Conservation (phyloP, 768 basidiomycete species). For the Lentinula detonsa region DNA sequence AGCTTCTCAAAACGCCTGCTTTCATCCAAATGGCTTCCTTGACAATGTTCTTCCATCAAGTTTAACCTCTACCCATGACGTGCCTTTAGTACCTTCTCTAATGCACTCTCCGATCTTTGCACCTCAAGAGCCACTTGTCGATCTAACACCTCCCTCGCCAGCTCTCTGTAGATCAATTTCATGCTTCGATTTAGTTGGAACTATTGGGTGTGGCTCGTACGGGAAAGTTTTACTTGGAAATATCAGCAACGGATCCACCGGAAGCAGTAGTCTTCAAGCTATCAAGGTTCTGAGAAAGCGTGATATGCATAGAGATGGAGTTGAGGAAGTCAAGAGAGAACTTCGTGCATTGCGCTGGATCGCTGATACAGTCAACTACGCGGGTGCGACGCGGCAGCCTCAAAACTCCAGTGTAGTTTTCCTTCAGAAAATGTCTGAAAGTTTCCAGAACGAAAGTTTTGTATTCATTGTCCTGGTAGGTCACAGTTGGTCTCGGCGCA, state of each 20-base stretch:
- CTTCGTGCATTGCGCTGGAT: slow-evolving; percentile 16
- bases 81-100: not conserved
- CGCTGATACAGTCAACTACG: slow-evolving; percentile 5
- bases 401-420: slow-evolving; percentile 12
- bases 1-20: not conserved
- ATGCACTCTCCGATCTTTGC: not conserved
- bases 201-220: slow-evolving; percentile 18
- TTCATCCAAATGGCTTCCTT: not conserved
- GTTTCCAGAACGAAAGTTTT: slow-evolving; percentile 16
- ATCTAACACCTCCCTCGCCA: not conserved
- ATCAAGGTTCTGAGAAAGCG: slow-evolving; percentile 17
- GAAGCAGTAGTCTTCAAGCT: slow-evolving; percentile 11
- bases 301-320: slow-evolving; percentile 4
- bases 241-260: slow-evolving; percentile 4
- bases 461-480: slow-evolving; percentile 21
- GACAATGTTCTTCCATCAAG: not conserved
- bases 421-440: slow-evolving; percentile 16
- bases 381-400: not conserved
- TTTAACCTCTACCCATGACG: not conserved
- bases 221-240: slow-evolving; percentile 19
- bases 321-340: slow-evolving; percentile 13
- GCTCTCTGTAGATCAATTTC: slow-evolving; percentile 5
- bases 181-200: slow-evolving; percentile 11
- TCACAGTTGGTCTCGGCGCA: not conserved
- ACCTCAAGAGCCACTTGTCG: not conserved